These are phyloP conservation scores for Sutorius australiensis DNA, from an alignment of 768 basidiomycete species.

Conservation along the genomic window DNA sequence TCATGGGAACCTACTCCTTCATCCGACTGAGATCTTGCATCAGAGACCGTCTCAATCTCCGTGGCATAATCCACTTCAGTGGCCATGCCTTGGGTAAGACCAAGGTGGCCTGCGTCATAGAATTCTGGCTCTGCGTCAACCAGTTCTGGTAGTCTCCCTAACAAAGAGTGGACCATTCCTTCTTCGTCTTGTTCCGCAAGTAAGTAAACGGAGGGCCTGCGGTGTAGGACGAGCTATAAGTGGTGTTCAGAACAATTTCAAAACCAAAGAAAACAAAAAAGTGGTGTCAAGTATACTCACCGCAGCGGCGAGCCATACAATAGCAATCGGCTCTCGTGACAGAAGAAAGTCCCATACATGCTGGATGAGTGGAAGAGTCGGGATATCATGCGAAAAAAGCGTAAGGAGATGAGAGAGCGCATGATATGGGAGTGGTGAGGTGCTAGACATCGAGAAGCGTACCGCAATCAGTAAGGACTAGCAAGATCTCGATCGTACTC, in stretches of 20 bases:
- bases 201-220: slow-evolving; percentile 61
- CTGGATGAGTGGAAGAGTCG: slow-evolving; percentile 84
- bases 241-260: neutral
- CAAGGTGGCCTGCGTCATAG: neutral
- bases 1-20: neutral
- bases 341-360: slow-evolving; percentile 90
- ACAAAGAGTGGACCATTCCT: slow-evolving; percentile 75
- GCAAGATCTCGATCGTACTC: slow-evolving; percentile 16
- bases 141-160: slow-evolving; percentile 62
- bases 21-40: neutral
- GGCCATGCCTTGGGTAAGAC: neutral
- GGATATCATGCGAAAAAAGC: slow-evolving; percentile 88
- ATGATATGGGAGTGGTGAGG: slow-evolving; percentile 80
- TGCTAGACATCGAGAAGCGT: slow-evolving; percentile 36
- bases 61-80: neutral
- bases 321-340: slow-evolving; percentile 72
- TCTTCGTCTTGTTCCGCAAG: slow-evolving; percentile 71
- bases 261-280: neutral
- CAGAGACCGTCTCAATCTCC: neutral
- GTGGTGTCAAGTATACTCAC: slow-evolving; percentile 43
- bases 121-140: slow-evolving; percentile 15
- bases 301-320: slow-evolving; percentile 80
- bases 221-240: slow-evolving; percentile 63
- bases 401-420: slow-evolving; percentile 89
- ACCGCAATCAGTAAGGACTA: neutral